Evolutionary conservation across 2,329 filamentous ascomycete species (phyloP), one percentile per base, ranked within the genome.

Genomic region (Peltaster fructicola): DNA sequence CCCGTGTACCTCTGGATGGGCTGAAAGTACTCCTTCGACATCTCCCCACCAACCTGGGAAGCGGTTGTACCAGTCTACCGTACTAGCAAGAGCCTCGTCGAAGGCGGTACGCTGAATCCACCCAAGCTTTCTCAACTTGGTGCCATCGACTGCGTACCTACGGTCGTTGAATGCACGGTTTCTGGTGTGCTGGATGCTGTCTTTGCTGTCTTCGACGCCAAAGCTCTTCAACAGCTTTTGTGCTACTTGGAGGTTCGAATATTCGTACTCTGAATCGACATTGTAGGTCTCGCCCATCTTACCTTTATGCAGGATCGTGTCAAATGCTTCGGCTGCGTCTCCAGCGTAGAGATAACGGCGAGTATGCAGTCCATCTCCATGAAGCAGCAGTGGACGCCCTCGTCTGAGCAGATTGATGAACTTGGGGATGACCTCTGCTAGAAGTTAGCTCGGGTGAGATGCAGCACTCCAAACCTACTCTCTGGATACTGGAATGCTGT

Each of bases 231-330:
- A 58, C 10, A 85, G 57, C 46, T 63, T 66, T 30, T 55, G 52
- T 50, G 76, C 77, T 5, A 85, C 59, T 3, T 71, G 60, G 10
- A 76, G 54, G 45, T 84, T 84, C 35, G 74, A 77, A 22, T 84
- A 65, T 45, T 84, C 77, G 45, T 82, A 74, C 31, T 65, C 63
- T 0, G 79, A 84, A 21, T 74, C 73, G 7, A 88, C 74, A 36
- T 88, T 88, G 59, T 88, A 88, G 31, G 78, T 68, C 41, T 82
- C 73, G 1, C 77, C 77, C 16, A 77, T 57, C 24, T 62, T 54
- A 11, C 79, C 79, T 40, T 69, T 72, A 59, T 88, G 79, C 13
- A 88, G 61, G 40, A 88, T 81, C 1, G 76, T 81, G 52, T 88
- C 78, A 40, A 85, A 76, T 2, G 77, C 79, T 42, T 85, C 76